Percentiles rank a stretch among this genome's conserved stretches.
Evolutionary conservation across 306 rosid genomes (phyloP).

Genomic region (Cicer pinnatifidum): DNA sequence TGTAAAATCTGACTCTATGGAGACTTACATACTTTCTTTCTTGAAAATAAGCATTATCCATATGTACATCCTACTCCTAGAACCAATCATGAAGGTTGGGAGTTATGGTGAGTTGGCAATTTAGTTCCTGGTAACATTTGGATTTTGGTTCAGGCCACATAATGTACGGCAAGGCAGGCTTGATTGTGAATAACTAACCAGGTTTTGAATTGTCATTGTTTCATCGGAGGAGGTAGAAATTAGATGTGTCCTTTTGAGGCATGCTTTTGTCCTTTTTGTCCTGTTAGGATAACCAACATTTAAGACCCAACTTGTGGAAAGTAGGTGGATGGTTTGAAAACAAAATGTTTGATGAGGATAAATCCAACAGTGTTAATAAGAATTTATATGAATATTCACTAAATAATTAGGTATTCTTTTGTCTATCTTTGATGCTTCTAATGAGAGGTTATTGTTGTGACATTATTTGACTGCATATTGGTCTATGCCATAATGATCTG

Average conservation of each 20-base stretch:
- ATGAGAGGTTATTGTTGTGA: not conserved
- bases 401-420: slow-evolving; percentile 4
- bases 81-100: slow-evolving; percentile 41
- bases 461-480: slow-evolving; percentile 18
- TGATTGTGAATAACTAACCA: slow-evolving; percentile 20
- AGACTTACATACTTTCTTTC: slow-evolving; percentile 32
- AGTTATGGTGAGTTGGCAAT: slow-evolving; percentile 36
- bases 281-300: slow-evolving; percentile 26
- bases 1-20: slow-evolving; percentile 41
- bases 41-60: slow-evolving; percentile 40
- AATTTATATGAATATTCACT: not conserved
- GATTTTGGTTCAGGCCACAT: slow-evolving; percentile 35
- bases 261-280: slow-evolving; percentile 2
- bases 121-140: slow-evolving; percentile 38
- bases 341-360: slow-evolving; percentile 16
- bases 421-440: not conserved
- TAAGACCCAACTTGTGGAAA: slow-evolving; percentile 22
- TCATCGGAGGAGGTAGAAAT: slow-evolving; percentile 29
- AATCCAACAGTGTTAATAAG: slow-evolving; percentile 31
- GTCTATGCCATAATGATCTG: slow-evolving; percentile 6
- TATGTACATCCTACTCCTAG: slow-evolving; percentile 27
- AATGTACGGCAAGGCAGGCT: slow-evolving; percentile 22
- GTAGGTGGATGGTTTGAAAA: slow-evolving; percentile 32
- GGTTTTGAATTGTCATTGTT: slow-evolving; percentile 36
- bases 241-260: slow-evolving; percentile 22